phyloP scores from a whole-genome alignment of 1,139 yeast genomes.

The Pichia sp. region DNA sequence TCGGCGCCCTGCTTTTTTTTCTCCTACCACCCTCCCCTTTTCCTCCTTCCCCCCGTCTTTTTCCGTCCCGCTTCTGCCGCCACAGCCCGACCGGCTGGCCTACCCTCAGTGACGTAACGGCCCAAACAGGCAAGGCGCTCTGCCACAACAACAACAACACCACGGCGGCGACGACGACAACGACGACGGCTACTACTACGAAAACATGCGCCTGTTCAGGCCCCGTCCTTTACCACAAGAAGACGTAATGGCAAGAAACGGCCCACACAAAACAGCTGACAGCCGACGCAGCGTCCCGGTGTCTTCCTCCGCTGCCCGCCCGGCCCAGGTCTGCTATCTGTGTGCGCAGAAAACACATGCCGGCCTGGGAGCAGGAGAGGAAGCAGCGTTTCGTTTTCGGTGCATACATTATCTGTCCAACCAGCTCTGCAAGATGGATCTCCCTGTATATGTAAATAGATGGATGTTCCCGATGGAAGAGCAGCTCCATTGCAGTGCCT shows the following conservation, averaged over 20 bases:
- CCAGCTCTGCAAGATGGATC: background rate
- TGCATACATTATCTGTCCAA: background rate
- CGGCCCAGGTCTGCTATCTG: background rate
- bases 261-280: too few species aligned
- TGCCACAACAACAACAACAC: background rate
- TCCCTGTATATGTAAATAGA: background rate
- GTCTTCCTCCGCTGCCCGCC: too few species aligned
- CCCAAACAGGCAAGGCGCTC: background rate
- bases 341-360: background rate
- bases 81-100: background rate
- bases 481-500: background rate
- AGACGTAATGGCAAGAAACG: too few species aligned
- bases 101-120: background rate
- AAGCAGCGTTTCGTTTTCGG: background rate
- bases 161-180: background rate
- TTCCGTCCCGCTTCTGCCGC: background rate
- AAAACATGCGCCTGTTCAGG: background rate
- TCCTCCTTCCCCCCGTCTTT: too few species aligned
- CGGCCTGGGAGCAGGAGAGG: background rate
- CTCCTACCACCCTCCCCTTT: too few species aligned
- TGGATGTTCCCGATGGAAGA: background rate
- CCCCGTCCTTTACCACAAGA: too few species aligned
- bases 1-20: background rate
- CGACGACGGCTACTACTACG: background rate
- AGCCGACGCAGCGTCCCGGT: too few species aligned